phyloP scores from a whole-genome alignment of 2,329 filamentous ascomycete species.

The Verticillium tricorpus region DNA sequence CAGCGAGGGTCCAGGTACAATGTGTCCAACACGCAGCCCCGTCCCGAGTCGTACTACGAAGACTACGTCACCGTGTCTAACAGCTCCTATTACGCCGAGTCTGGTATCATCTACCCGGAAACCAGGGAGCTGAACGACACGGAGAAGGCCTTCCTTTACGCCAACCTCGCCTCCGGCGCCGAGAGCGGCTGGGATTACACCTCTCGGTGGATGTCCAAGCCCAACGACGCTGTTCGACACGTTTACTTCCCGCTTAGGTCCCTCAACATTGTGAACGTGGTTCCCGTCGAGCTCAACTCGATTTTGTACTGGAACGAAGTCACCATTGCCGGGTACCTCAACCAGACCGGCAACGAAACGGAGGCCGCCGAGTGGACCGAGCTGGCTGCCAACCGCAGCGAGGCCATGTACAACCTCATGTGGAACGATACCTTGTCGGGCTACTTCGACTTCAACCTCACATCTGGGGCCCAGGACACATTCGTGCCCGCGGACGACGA shows the following conservation, averaged over 20 bases:
- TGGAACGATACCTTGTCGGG: slow-evolving; percentile 60
- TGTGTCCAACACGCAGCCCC: slow-evolving; percentile 60
- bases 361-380: slow-evolving; percentile 44
- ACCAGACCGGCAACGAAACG: slow-evolving; percentile 42
- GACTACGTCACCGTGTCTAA: slow-evolving; percentile 65
- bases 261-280: slow-evolving; percentile 52
- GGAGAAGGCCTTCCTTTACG: slow-evolving; percentile 49
- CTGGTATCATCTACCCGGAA: slow-evolving; percentile 55
- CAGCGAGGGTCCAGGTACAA: slow-evolving; percentile 37
- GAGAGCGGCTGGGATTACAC: slow-evolving; percentile 65
- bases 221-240: slow-evolving; percentile 53
- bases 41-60: slow-evolving; percentile 63
- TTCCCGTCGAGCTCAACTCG: slow-evolving; percentile 64
- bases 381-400: slow-evolving; percentile 47
- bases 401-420: slow-evolving; percentile 58
- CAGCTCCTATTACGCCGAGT: slow-evolving; percentile 53
- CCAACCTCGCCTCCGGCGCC: slow-evolving; percentile 60
- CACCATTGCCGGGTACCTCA: slow-evolving; percentile 51
- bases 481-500: slow-evolving; percentile 47
- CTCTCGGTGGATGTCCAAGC: slow-evolving; percentile 53
- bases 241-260: slow-evolving; percentile 62
- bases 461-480: slow-evolving; percentile 49
- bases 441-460: slow-evolving; percentile 69
- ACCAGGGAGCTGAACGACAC: slow-evolving; percentile 44
- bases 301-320: slow-evolving; percentile 64